A percentile compares a stretch with the other conserved stretches of the same genome.
These are phyloP conservation scores for Fusarium algeriense DNA, from an alignment of 2,329 filamentous ascomycete genomes.

Conservation along the genomic window DNA sequence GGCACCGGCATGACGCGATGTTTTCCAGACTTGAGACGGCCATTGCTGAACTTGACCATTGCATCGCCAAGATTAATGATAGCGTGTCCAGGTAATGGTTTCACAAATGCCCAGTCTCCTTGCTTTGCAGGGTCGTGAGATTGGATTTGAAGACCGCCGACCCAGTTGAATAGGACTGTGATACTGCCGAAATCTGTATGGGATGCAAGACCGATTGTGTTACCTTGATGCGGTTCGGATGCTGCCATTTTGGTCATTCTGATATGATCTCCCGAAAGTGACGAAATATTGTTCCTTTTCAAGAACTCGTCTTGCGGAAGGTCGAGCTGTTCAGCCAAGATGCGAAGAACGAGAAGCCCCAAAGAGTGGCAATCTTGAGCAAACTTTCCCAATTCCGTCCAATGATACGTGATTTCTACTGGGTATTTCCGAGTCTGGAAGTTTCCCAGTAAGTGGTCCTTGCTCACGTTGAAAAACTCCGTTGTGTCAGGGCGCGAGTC, in stretches of 20 bases:
- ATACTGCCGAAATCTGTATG: conserved; percentile 2
- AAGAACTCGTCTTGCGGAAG: neutral
- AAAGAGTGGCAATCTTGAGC: neutral
- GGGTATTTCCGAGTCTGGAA: rapidly evolving
- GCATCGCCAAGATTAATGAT: conserved; percentile 6
- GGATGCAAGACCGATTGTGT: neutral
- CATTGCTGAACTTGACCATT: neutral
- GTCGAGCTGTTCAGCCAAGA: neutral
- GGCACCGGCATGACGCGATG: neutral
- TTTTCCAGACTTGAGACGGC: neutral
- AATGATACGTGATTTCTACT: rapidly evolving
- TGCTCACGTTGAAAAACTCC: neutral
- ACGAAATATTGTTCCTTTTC: rapidly evolving
- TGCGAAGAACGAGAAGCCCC: neutral
- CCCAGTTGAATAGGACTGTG: neutral
- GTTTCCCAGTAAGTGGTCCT: neutral
- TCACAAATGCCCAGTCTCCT: neutral
- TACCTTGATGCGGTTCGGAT: rapidly evolving
- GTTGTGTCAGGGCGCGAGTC: neutral
- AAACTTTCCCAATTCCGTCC: rapidly evolving
- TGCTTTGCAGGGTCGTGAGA: rapidly evolving
- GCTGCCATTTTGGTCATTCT: neutral
- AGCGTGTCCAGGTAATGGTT: neutral
- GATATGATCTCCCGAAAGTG: neutral
- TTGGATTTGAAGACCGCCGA: neutral